Percentiles rank a stretch among this genome's conserved stretches.
These are phyloP conservation scores for Capronia americana DNA, from an alignment of 2,329 filamentous ascomycete species.

Conservation along the genomic window DNA sequence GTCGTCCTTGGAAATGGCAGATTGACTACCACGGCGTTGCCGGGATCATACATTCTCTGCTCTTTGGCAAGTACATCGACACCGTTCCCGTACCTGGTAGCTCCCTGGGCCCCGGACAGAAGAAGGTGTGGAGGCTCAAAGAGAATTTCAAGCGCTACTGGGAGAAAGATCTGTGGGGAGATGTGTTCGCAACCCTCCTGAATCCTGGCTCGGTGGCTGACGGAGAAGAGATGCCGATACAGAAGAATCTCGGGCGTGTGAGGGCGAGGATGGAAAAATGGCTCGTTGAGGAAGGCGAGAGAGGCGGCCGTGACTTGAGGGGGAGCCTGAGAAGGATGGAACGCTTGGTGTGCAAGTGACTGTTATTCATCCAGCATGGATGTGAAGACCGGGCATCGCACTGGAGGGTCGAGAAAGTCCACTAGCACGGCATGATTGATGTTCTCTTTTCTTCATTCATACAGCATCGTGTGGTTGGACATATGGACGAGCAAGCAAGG, in stretches of 20 bases:
- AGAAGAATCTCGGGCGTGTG: conserved; percentile 44
- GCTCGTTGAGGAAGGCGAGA: conserved; percentile 39
- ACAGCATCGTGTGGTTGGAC: neutral
- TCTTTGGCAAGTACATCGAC: conserved; percentile 96
- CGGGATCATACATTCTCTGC: conserved; percentile 81
- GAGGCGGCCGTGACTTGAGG: conserved; percentile 37
- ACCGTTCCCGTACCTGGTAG: conserved; percentile 55
- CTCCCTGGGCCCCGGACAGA: conserved; percentile 42
- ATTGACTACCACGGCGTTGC: conserved; percentile 95
- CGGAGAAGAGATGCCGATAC: conserved; percentile 74
- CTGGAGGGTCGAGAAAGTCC: neutral
- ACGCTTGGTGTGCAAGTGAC: conserved; percentile 32
- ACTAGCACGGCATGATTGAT: neutral
- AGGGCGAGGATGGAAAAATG: conserved; percentile 38
- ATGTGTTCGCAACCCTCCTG: conserved; percentile 81
- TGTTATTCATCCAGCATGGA: neutral
- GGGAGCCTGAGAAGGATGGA: conserved; percentile 38
- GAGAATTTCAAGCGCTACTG: conserved; percentile 93
- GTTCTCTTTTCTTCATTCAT: neutral
- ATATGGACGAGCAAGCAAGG: conserved; percentile 7
- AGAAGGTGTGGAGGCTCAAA: conserved; percentile 76
- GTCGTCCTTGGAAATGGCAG: conserved; percentile 95
- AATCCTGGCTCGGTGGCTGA: conserved; percentile 73
- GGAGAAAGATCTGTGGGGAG: conserved; percentile 89
- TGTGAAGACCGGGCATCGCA: neutral